A percentile compares a stretch with the other conserved stretches of the same genome.
Conservation (phyloP, 148 eudicot species). For the Chenopodium formosanum region DNA sequence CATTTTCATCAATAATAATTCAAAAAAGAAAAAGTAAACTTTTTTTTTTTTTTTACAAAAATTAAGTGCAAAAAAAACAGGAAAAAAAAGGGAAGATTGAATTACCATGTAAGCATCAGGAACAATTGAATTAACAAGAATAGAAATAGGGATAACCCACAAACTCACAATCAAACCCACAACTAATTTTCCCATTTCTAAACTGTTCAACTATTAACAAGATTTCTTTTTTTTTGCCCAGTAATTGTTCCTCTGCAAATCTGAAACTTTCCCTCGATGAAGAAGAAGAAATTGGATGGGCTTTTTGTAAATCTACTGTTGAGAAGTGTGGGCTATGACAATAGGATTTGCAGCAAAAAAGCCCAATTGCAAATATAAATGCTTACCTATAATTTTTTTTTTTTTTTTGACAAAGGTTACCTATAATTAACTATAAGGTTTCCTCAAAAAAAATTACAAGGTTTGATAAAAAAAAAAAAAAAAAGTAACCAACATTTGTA, state of each 20-base stretch:
- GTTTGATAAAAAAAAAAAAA: no score
- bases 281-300: background rate
- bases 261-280: background rate
- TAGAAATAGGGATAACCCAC: slow-evolving; percentile 72
- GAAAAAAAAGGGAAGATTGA: background rate
- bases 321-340: no score
- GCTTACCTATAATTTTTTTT: no score
- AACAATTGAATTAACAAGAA: slow-evolving; percentile 67
- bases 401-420: no score
- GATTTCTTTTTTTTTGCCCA: no score
- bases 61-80: background rate
- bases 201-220: background rate
- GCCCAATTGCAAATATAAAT: slow-evolving; percentile 1
- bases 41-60: background rate
- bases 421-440: no score
- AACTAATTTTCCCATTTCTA: slow-evolving; percentile 62
- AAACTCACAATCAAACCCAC: slow-evolving; percentile 60
- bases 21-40: background rate
- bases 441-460: no score
- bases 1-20: slow-evolving; percentile 1
- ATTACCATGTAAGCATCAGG: slow-evolving; percentile 90
- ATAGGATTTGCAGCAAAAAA: background rate
- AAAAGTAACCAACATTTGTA: no score
- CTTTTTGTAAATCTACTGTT: background rate
- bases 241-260: background rate